These are phyloP conservation scores for Thymus quinquecostatus DNA, from an alignment of 257 asterid genomes.

Conservation along the genomic window DNA sequence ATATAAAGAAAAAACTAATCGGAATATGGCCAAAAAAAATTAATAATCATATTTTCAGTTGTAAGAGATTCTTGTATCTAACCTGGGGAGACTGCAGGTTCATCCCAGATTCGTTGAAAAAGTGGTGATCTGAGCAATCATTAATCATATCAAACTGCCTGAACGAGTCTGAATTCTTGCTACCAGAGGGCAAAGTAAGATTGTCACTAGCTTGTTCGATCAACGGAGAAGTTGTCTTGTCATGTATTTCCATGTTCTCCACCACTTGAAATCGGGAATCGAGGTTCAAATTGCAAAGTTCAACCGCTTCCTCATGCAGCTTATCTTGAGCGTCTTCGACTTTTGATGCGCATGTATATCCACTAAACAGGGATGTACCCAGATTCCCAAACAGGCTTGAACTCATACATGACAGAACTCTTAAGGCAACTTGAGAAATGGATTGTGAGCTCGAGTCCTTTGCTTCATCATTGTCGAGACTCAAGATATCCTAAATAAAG, in stretches of 20 bases:
- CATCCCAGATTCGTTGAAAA: conserved; percentile 54
- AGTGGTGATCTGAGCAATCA: conserved; percentile 88
- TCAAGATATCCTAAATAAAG: conserved; percentile 47
- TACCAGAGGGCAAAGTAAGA: conserved; percentile 39
- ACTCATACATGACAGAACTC: conserved; percentile 53
- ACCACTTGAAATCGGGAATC: conserved; percentile 30
- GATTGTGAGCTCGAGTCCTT: conserved; percentile 48
- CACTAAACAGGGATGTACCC: conserved; percentile 48
- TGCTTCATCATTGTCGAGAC: conserved; percentile 34
- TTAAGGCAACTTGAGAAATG: conserved; percentile 64
- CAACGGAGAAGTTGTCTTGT: conserved; percentile 37
- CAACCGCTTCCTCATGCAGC: conserved; percentile 44
- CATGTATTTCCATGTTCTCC: conserved; percentile 37
- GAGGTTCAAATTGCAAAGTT: conserved; percentile 42
- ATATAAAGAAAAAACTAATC: conserved; percentile 27
- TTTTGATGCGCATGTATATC: conserved; percentile 48
- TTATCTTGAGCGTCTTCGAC: conserved; percentile 30
- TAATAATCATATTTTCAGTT: not conserved
- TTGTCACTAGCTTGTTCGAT: conserved; percentile 40
- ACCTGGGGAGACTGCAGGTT: conserved; percentile 65
- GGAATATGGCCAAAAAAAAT: not conserved
- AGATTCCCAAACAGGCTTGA: conserved; percentile 61
- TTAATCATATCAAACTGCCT: conserved; percentile 80
- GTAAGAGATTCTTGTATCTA: conserved; percentile 3
- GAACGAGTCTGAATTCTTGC: conserved; percentile 46